Base-by-base conservation (phyloP, 768 basidiomycete genomes). In the Boletus reticulatus region DNA sequence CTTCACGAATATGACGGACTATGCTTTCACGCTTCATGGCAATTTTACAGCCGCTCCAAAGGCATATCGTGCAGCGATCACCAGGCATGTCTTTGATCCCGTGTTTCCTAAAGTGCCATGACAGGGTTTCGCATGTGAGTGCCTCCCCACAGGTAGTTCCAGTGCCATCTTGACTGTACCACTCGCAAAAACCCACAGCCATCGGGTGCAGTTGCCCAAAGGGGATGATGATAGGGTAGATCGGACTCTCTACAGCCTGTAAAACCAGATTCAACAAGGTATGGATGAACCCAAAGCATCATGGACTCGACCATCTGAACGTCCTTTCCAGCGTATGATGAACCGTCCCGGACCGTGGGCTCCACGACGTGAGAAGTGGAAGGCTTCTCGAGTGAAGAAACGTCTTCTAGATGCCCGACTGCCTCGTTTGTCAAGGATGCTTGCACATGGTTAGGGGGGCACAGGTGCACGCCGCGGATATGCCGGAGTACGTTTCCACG, bases 11-110 rank as follows among this genome's bases (percentile, higher is more conserved):
- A 3, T 69, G 67, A 1, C 67, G 20, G 20, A 42, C 22, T 9
- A 68, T 64, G 7, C 60, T 58, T 43, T 67, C 58, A 3, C 67
- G 67, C 7, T 64, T 68, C 7, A 68, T n/a, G n/a, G n/a, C n/a
- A n/a, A n/a, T 48, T 27, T 4, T 43, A 7, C 65, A 66, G 1
- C 39, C 52, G 3, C 1, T 31, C 64, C 66, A 67, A 0, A 17
- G 19, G 19, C 67, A 68, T 1, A 2, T 34, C 2, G 22, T 55
- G 0, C 0, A 29, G 1, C 0, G 0, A 19, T 17, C 0, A 13
- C 62, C 57, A 37, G 38, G 0, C 43, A 16, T 39, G 0, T 58
- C 36, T 24, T n/a, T 57, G 31, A 69, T 59, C 16, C 50, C 57
- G 12, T 68, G 67, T 1, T 8, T 10, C 0, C 54, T 32, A 6